Percentiles rank a stretch among this genome's conserved stretches.
Conservation (phyloP, 2,329 filamentous ascomycete species). For the Plectosphaerella sp. region DNA sequence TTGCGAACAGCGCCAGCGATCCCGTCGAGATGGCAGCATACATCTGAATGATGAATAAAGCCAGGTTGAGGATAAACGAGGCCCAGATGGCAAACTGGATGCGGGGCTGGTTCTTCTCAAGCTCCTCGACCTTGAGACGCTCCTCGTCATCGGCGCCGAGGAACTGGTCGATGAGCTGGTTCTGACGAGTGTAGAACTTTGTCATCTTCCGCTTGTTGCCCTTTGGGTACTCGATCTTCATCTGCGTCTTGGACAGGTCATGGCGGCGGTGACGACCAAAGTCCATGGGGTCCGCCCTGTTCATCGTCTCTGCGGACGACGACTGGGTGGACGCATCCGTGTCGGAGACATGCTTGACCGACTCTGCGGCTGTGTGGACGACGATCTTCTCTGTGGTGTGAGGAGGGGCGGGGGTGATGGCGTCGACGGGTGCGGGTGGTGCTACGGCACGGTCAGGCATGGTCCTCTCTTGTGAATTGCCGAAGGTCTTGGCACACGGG, state of each 20-base stretch:
- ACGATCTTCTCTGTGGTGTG: not conserved
- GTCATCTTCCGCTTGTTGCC: slow-evolving; percentile 37
- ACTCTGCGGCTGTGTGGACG: not conserved
- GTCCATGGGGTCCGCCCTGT: slow-evolving; percentile 28
- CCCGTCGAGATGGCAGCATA: slow-evolving; percentile 55
- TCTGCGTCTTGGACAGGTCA: slow-evolving; percentile 35
- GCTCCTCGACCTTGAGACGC: slow-evolving; percentile 44
- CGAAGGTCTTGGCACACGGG: too few species aligned
- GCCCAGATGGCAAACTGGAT: slow-evolving; percentile 50
- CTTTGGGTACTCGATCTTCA: slow-evolving; percentile 42
- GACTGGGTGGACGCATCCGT: slow-evolving; percentile 3
- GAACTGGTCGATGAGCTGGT: slow-evolving; percentile 46
- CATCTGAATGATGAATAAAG: slow-evolving; percentile 52
- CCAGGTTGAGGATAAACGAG: slow-evolving; percentile 47
- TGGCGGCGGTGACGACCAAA: slow-evolving; percentile 34
- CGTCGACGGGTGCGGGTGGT: not conserved
- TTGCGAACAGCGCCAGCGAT: slow-evolving; percentile 58
- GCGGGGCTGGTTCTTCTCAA: slow-evolving; percentile 42
- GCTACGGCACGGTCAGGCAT: not conserved
- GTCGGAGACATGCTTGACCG: not conserved
- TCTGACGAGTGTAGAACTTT: slow-evolving; percentile 43
- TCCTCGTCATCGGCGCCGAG: slow-evolving; percentile 53
- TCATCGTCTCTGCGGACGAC: slow-evolving; percentile 7
- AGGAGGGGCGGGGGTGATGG: not conserved
- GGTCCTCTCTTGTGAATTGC: not conserved